Base-by-base conservation (phyloP, 345 rosid genomes). In the Pistacia vera region DNA sequence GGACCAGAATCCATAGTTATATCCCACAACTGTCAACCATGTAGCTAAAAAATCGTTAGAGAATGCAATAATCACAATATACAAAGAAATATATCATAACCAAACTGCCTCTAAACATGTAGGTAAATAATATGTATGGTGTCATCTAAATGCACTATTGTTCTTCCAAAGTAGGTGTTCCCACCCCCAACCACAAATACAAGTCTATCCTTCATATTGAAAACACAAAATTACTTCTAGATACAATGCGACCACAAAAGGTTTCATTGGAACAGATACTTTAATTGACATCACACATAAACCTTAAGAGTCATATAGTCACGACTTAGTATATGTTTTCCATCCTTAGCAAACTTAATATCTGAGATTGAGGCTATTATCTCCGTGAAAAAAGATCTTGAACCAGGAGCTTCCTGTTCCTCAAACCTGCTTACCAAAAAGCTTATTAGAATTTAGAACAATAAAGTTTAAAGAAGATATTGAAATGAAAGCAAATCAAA, bases 291-390 rank as follows among this genome's bases (percentile, higher is more conserved):
- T 51, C 14, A 46, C 66, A n/a, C 1, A 57, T 20, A 41, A 73
- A 94, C 98, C 97, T 95, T 95, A 71, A 95, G 95, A 68, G 97
- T 91, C 98, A 95, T 93, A 88, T 93, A 95, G 83, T 95, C 98
- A 56, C 98, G 97, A 81, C 97, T 89, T 75, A 94, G 92, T 76
- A 94, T 84, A 79, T 91, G 86, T 83, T 96, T 91, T 68, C 98
- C 97, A 73, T 82, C 90, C 81, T 82, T 91, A 0, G 93, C 87
- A 82, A 94, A 94, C 84, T 92, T 94, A 73, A 92, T 88, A 82
- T 94, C 97, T 55, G 98, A 94, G 81, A 92, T 82, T 18, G 98
- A 94, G 77, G 98, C 98, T 82, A 94, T 94, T 83, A 94, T 94
- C 85, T 94, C 98, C 0, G 98, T 90, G 85, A 94, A 94, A 78